Conservation (phyloP, 768 basidiomycete genomes). For the Obba rivulosa region DNA sequence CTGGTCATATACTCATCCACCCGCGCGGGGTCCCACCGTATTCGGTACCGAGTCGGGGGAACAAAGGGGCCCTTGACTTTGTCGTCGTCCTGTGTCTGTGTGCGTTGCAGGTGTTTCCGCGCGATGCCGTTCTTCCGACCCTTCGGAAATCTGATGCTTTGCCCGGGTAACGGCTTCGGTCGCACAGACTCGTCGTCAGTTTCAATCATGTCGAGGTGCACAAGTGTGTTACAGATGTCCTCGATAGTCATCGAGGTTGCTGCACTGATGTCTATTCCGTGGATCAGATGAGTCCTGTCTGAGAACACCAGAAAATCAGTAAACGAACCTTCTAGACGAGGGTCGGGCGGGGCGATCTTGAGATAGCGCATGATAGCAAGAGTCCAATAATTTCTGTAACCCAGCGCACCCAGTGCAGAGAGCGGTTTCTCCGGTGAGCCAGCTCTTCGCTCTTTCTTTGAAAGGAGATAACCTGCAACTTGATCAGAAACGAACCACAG, state of each 20-base stretch:
- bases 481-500: conserved; percentile 6
- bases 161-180: conserved; percentile 66
- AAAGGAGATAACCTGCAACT: conserved; percentile 83
- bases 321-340: conserved; percentile 69
- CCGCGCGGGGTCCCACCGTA: conserved; percentile 64
- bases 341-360: conserved; percentile 49
- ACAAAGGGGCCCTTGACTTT: conserved; percentile 51
- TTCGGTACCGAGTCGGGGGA: conserved; percentile 64
- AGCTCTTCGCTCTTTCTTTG: conserved; percentile 85
- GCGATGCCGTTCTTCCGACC: conserved; percentile 63
- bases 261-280: conserved; percentile 63
- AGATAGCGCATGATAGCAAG: conserved; percentile 80
- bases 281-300: conserved; percentile 8
- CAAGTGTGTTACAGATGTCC: conserved; percentile 75
- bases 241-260: conserved; percentile 90
- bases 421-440: conserved; percentile 97
- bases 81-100: conserved; percentile 42
- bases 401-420: conserved; percentile 84
- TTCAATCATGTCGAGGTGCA: conserved; percentile 70
- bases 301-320: neutral
- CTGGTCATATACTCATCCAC: conserved; percentile 60
- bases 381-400: conserved; percentile 96
- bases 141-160: conserved; percentile 69
- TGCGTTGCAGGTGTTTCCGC: conserved; percentile 56
- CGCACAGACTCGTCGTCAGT: conserved; percentile 43